Conservation (phyloP, 192 early-diverging fungal genomes). For the Coemansia sp. region DNA sequence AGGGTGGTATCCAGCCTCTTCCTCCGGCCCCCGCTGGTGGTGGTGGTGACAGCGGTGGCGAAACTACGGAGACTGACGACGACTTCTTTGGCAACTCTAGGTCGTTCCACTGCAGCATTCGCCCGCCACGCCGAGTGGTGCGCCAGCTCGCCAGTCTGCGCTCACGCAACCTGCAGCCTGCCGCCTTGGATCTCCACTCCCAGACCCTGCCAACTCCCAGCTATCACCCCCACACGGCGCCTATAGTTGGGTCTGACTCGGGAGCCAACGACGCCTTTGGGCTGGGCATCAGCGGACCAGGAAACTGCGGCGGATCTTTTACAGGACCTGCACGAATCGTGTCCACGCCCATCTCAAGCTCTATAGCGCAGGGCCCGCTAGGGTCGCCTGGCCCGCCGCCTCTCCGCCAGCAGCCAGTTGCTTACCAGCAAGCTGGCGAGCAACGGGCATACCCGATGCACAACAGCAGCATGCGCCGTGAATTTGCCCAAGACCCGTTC, state of each 20-base stretch:
- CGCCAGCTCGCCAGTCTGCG: slow-evolving; percentile 42
- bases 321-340: slow-evolving; percentile 16
- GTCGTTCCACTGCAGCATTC: slow-evolving; percentile 35
- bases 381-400: background rate
- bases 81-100: slow-evolving; percentile 38
- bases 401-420: background rate
- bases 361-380: background rate
- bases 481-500: slow-evolving; percentile 26
- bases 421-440: background rate
- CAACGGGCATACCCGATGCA: slow-evolving; percentile 1
- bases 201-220: background rate
- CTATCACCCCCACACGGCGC: slow-evolving; percentile 29
- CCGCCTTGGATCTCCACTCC: slow-evolving; percentile 17
- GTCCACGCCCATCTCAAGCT: slow-evolving; percentile 26
- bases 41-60: slow-evolving; percentile 22
- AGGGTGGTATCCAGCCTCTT: background rate
- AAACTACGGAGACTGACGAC: slow-evolving; percentile 51
- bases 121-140: slow-evolving; percentile 38
- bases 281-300: slow-evolving; percentile 24
- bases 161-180: slow-evolving; percentile 16
- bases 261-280: slow-evolving; percentile 15
- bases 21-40: background rate
- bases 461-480: slow-evolving; percentile 16
- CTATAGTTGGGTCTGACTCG: background rate
- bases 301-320: background rate